Evolutionary conservation across 768 basidiomycete species (phyloP), one percentile per base, ranked within the genome.

Genomic region (Tylopilus subfusipes): DNA sequence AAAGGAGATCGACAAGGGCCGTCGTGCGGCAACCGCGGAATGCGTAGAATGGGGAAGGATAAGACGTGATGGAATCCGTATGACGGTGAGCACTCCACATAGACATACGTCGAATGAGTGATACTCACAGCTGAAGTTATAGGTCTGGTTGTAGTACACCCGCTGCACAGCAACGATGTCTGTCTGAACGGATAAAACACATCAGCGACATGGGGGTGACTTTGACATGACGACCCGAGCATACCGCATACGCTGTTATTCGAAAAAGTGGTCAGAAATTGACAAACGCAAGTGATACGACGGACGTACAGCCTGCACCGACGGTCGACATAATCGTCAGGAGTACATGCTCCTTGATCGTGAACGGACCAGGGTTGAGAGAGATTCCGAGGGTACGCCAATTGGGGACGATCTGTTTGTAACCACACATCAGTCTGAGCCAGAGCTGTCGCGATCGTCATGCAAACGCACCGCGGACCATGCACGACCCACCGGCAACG

Each of bases 151-250:
- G 65, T 92, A 91, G 61, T 77, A 86, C 1, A 85, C 82, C 36
- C 82, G 73, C 63, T 90, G 88, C 3, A 90, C 87, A 2, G 86
- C 85, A 39, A 89, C 65, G 38, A 90, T 82, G 57, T 90, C 88
- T 11, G 86, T 89, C 63, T 73, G 53, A 14, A 58, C 18, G 18
- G 12, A 13, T 14, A 40, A 27, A 29, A 52, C 0, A 27, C 10
- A 34, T 54, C 19, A 21, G 11, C 39, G 14, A 48, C 18, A 33
- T 8, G 14, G 5, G 5, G 4, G 2, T 7, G 31, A 22, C 29
- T 3, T 9, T 3, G n/a, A 46, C 38, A 29, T 7, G n/a, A n/a
- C 12, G 7, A 42, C 8, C 12, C 3, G 33, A 43, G 22, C 66
- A 18, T 52, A 69, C 68, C 42, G 81, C 81, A 60, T 83, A 83